phyloP scores from a whole-genome alignment of 1,284 basidiomycete species.

The Pyrrhoderma noxium region DNA sequence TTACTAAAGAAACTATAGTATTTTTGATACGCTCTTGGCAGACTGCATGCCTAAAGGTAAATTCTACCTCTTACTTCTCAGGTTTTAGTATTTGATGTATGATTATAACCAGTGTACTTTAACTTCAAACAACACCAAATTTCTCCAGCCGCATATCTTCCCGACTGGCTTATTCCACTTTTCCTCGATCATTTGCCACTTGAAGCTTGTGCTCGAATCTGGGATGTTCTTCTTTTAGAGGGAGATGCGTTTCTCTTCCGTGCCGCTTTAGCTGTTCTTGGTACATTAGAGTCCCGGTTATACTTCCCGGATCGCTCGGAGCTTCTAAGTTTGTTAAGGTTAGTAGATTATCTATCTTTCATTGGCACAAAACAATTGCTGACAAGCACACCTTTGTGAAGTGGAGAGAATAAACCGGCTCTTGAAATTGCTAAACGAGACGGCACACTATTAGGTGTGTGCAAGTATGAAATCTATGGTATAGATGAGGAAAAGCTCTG shows the following conservation, averaged over 20 bases:
- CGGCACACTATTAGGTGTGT: constrained; percentile 52
- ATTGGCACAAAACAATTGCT: constrained; percentile 1
- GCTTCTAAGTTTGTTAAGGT: constrained; percentile 65
- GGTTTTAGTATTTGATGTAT: constrained; percentile 17
- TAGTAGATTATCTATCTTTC: constrained; percentile 22
- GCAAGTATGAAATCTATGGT: constrained; percentile 84
- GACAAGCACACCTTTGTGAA: constrained; percentile 29
- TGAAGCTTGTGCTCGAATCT: constrained; percentile 79
- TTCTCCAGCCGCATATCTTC: constrained; percentile 70
- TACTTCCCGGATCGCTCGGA: constrained; percentile 80
- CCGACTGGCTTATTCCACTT: constrained; percentile 74
- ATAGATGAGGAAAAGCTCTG: constrained; percentile 79
- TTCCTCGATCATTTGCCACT: constrained; percentile 86
- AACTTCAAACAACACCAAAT: constrained; percentile 92
- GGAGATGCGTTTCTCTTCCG: constrained; percentile 86
- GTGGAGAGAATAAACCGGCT: constrained; percentile 79
- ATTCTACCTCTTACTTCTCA: constrained; percentile 20
- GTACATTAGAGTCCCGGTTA: constrained; percentile 77
- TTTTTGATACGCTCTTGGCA: constrained; percentile 87
- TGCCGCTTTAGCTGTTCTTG: constrained; percentile 75
- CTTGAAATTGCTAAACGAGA: constrained; percentile 72
- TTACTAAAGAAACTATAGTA: constrained; percentile 39
- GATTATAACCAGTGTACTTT: constrained; percentile 64
- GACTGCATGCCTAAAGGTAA: constrained; percentile 92
- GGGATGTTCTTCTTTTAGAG: constrained; percentile 84